A percentile compares a stretch with the other conserved stretches of the same genome.
Conservation (phyloP, 2,329 filamentous ascomycete genomes). For the Calonectria leucothoes region DNA sequence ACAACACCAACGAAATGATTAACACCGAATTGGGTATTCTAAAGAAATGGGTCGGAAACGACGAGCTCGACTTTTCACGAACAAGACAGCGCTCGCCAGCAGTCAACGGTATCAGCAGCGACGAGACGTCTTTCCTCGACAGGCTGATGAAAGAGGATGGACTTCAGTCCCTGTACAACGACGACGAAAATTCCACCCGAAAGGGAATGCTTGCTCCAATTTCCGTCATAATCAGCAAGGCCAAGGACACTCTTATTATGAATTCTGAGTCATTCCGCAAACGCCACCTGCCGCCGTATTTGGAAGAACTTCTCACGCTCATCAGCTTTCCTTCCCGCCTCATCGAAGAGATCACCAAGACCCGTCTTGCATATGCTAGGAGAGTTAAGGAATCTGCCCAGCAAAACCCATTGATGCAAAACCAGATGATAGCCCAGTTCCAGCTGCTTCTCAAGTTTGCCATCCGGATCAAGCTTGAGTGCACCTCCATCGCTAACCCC, state of each 20-base stretch:
- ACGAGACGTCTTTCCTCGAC: slow-evolving; percentile 95
- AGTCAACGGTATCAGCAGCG: slow-evolving; percentile 76
- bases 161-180: slow-evolving; percentile 88
- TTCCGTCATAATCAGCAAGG: slow-evolving; percentile 89
- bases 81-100: slow-evolving; percentile 74
- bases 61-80: slow-evolving; percentile 90
- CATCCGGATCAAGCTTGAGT: slow-evolving; percentile 91
- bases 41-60: slow-evolving; percentile 96
- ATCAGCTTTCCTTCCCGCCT: slow-evolving; percentile 98
- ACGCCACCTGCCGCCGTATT: slow-evolving; percentile 92
- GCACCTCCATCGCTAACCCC: slow-evolving; percentile 83
- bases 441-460: slow-evolving; percentile 92
- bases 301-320: slow-evolving; percentile 93
- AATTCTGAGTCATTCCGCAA: slow-evolving; percentile 88
- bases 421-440: slow-evolving; percentile 98
- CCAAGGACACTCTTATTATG: slow-evolving; percentile 88
- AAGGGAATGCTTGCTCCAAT: slow-evolving; percentile 88
- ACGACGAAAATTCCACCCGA: slow-evolving; percentile 59
- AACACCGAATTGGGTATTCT: slow-evolving; percentile 92
- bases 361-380: slow-evolving; percentile 89
- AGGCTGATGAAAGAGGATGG: slow-evolving; percentile 96
- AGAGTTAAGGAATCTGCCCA: slow-evolving; percentile 96
- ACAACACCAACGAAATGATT: slow-evolving; percentile 96
- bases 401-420: slow-evolving; percentile 92
- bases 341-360: slow-evolving; percentile 95